A percentile compares a stretch with the other conserved stretches of the same genome.
Evolutionary conservation across 1,284 basidiomycete genomes (phyloP).

Genomic region (Trichosporon faecale): DNA sequence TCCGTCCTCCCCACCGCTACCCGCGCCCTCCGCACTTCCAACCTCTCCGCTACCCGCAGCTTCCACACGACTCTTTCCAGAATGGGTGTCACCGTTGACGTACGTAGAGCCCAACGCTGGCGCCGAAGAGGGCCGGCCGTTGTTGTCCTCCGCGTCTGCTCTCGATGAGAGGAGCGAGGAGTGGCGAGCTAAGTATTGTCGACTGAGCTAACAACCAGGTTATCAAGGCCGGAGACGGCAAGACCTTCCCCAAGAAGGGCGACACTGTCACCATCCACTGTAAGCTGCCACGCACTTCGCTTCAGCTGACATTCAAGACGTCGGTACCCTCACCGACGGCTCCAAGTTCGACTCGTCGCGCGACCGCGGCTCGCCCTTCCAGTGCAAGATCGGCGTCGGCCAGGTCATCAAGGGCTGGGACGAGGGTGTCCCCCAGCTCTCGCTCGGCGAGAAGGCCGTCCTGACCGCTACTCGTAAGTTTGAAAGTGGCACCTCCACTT

Average conservation of each 20-base stretch:
- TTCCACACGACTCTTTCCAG: constrained; percentile 46
- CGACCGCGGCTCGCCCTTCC: constrained; percentile 60
- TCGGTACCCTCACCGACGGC: constrained; percentile 52
- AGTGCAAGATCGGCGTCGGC: constrained; percentile 68
- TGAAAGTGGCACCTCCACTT: not conserved
- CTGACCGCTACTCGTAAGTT: constrained; percentile 55
- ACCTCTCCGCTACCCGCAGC: constrained; percentile 25
- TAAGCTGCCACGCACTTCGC: constrained; percentile 23
- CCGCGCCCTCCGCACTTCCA: constrained; percentile 18
- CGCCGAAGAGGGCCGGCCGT: too few relatives aligned
- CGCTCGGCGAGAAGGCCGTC: constrained; percentile 70
- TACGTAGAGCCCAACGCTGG: constrained; percentile 21
- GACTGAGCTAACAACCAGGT: constrained; percentile 25
- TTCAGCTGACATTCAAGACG: constrained; percentile 35
- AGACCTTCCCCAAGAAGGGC: constrained; percentile 50
- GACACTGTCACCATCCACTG: constrained; percentile 52
- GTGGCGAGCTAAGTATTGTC: too few relatives aligned
- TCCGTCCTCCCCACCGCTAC: constrained; percentile 23
- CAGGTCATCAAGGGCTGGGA: constrained; percentile 89
- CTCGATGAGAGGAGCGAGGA: too few relatives aligned
- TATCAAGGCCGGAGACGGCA: constrained; percentile 51
- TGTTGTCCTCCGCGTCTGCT: too few relatives aligned
- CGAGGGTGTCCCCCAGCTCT: constrained; percentile 75
- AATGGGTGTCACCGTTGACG: constrained; percentile 52
- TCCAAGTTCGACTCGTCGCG: constrained; percentile 54